Evolutionary conservation across 2,329 filamentous ascomycete species (phyloP).

Genomic region (Metarhizium anisopliae): DNA sequence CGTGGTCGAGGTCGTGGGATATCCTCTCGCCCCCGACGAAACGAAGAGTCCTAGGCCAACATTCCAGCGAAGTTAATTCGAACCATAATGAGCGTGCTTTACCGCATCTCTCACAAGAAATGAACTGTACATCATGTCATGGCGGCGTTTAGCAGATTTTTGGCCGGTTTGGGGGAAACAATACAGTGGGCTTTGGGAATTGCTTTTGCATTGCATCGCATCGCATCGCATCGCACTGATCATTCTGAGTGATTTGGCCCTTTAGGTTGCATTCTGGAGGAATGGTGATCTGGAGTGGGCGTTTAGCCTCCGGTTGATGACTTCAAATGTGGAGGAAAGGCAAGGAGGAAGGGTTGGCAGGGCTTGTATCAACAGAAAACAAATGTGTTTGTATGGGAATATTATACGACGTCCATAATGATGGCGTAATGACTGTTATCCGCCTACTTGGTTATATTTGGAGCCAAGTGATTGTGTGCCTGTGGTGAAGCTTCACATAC

Average conservation of each 20-base stretch:
- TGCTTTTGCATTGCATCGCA: neutral
- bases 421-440: neutral
- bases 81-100: neutral
- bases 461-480: neutral
- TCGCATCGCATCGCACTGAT: slow-evolving; percentile 16
- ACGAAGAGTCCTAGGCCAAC: slow-evolving; percentile 28
- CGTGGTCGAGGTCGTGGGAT: slow-evolving; percentile 29
- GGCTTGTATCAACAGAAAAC: slow-evolving; percentile 4
- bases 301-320: neutral
- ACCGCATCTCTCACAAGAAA: neutral
- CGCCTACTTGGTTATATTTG: neutral
- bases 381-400: slow-evolving; percentile 1
- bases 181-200: slow-evolving; percentile 12
- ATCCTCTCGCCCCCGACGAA: slow-evolving; percentile 26
- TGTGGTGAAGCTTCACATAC: no score
- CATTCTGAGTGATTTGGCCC: slow-evolving; percentile 2
- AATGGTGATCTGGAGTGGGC: neutral
- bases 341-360: neutral
- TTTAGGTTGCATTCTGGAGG: neutral
- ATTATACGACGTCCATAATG: slow-evolving; percentile 1
- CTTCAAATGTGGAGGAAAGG: neutral
- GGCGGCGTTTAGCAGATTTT: slow-evolving; percentile 27
- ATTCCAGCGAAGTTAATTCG: slow-evolving; percentile 10
- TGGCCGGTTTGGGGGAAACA: slow-evolving; percentile 15
- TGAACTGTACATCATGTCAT: slow-evolving; percentile 30